Conservation (phyloP, 78 protist species). For the Tieghemostelium lacteum region DNA sequence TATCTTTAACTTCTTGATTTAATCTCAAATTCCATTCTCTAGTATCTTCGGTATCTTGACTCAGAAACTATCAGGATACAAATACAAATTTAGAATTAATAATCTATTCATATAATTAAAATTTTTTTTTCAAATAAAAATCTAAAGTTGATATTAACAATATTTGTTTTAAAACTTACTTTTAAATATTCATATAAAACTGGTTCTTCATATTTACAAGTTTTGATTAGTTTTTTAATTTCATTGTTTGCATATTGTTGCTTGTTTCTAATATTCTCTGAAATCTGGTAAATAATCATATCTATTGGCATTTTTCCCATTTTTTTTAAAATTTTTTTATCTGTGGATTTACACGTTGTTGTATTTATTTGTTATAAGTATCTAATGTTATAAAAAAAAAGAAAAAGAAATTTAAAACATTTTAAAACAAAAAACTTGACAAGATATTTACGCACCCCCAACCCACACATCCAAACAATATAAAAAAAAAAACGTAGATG, state of each 20-base stretch:
- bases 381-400: no score
- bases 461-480: no score
- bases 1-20: slow-evolving; percentile 1
- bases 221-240: background rate
- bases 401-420: no score
- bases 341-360: no score
- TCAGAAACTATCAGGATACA: background rate
- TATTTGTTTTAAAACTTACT: background rate
- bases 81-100: background rate
- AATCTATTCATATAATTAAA: background rate
- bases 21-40: background rate
- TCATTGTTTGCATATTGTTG: background rate
- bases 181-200: slow-evolving; percentile 3
- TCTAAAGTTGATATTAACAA: background rate
- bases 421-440: no score
- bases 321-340: no score
- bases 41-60: background rate
- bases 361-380: no score
- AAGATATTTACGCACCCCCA: no score
- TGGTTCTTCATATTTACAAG: background rate
- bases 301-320: slow-evolving; percentile 22
- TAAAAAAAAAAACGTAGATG: no score
- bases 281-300: background rate
- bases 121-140: no score
- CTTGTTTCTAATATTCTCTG: slow-evolving; percentile 1